These are phyloP conservation scores for Sanghuangporus weigelae DNA, from an alignment of 1,284 basidiomycete genomes.

Conservation along the genomic window DNA sequence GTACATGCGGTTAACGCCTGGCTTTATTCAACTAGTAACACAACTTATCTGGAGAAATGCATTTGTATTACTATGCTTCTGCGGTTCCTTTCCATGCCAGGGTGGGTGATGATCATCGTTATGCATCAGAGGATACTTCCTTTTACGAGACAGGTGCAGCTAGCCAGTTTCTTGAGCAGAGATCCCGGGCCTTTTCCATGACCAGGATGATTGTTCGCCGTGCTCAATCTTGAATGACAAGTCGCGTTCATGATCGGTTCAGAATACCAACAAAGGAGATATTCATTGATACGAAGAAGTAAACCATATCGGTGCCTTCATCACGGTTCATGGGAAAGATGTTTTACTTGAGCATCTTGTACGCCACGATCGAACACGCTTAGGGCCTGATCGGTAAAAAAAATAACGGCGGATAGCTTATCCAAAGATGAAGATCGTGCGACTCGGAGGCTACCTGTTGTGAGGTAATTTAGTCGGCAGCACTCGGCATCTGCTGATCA, in stretches of 20 bases:
- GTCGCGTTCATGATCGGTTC: no score
- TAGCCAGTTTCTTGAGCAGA: neutral
- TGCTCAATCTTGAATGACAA: neutral
- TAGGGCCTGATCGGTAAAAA: no score
- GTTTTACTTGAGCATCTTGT: neutral
- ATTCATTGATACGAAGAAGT: neutral
- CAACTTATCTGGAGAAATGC: neutral
- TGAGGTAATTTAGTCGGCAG: no score
- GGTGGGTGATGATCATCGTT: conserved; percentile 4
- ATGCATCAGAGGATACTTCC: neutral
- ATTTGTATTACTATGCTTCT: conserved; percentile 7
- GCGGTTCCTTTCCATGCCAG: neutral
- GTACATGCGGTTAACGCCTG: neutral
- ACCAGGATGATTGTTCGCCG: neutral
- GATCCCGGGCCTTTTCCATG: neutral
- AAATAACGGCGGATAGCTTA: no score
- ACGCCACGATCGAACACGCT: neutral
- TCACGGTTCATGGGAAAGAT: neutral
- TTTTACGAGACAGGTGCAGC: neutral
- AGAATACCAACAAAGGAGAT: neutral
- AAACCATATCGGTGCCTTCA: neutral
- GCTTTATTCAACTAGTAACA: neutral
- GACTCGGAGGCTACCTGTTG: no score
- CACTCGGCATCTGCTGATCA: no score
- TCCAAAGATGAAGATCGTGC: no score